Evolutionary conservation across 2,329 filamentous ascomycete species (phyloP), one percentile per base, ranked within the genome.

Genomic region (Coleophoma eucalyptorum): DNA sequence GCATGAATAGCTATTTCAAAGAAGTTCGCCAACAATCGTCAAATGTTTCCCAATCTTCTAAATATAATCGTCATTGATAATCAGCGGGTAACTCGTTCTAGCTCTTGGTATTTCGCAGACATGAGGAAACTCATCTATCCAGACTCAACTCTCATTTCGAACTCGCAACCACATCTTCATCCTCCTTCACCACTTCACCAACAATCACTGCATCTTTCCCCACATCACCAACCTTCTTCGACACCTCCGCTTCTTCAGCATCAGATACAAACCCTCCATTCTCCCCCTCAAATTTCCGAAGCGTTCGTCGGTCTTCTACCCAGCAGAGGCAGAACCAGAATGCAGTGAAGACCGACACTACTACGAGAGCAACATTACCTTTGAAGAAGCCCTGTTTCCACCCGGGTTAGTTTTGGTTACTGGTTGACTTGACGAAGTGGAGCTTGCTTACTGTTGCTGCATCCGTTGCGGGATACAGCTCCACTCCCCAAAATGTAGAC

Each of bases 401-500:
- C 19, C n/a, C 8, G 12, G 35, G 13, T 38, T 18, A 38, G 16
- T 7, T n/a, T 3, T 6, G 7, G 35, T 6, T n/a, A 38, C 13
- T 6, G 7, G 2, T 10, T 4, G 16, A n/a, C 15, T 38, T 15
- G 13, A 2, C 11, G 16, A 20, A 4, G 12, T 3, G 12, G 16
- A 32, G n/a, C 13, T n/a, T 4, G 12, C 19, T 44, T 32, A 44
- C 20, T 3, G 42, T 44, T n/a, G 72, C 71, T 0, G 70, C 71
- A 51, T 75, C 69, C 5, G 63, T 65, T 0, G 70, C 71, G 12
- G 69, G 62, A 42, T 74, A 75, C 7, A 76, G 55, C 0, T 64
- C 58, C 5, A 75, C 72, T 0, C 72, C 72, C 72, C 72, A 75
- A 45, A 73, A 74, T 0, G 73, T 74, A 53, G 71, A 75, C 21